Percentiles rank a stretch among this genome's conserved stretches.
These are phyloP conservation scores for Solanum stenotomum DNA, from an alignment of 257 asterid genomes.

Conservation along the genomic window DNA sequence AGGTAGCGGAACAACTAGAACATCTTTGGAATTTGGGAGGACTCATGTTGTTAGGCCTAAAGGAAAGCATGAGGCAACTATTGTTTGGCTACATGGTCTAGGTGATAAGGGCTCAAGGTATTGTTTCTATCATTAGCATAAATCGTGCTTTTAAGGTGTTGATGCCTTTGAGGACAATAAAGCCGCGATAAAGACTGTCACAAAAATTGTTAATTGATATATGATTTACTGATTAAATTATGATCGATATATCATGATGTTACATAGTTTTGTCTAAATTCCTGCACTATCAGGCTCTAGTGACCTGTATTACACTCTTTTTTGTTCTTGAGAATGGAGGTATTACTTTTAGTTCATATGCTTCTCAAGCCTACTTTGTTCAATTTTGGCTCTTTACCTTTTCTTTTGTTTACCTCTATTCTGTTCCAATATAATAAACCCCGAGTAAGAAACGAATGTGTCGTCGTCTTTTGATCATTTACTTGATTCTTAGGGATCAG, in stretches of 20 bases:
- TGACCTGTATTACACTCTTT: neutral
- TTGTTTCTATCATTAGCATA: neutral
- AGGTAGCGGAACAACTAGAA: conserved; percentile 43
- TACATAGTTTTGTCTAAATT: neutral
- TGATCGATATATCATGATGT: neutral
- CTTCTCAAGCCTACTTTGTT: neutral
- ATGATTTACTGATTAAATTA: neutral
- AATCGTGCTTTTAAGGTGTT: neutral
- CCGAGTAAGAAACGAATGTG: neutral
- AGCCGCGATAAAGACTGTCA: neutral
- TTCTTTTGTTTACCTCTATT: neutral
- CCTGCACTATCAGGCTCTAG: neutral
- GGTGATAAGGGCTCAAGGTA: conserved; percentile 89
- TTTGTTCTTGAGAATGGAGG: neutral
- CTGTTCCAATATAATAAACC: neutral
- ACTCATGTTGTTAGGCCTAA: conserved; percentile 81
- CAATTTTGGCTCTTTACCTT: neutral
- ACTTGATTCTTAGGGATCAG: neutral
- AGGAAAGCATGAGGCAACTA: conserved; percentile 81
- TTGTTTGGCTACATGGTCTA: conserved; percentile 82
- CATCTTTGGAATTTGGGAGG: conserved; percentile 57
- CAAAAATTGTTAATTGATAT: neutral
- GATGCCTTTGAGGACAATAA: neutral
- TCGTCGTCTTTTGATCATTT: neutral
- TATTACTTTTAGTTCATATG: neutral